Base-by-base conservation (phyloP, 73 alveolate genomes). In the Halteria grandinella region DNA sequence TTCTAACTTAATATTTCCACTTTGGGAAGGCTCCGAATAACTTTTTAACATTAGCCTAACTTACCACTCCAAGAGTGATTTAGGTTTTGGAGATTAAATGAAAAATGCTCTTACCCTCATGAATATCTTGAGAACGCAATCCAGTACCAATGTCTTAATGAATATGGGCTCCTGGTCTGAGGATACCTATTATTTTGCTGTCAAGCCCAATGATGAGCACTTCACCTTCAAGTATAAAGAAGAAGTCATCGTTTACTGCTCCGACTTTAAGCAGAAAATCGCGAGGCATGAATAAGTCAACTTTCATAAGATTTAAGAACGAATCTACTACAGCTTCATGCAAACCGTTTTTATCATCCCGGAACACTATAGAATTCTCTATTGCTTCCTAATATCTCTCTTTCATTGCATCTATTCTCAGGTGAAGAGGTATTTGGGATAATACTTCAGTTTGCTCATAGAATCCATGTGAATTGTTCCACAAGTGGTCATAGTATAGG, bases 171-270 rank as follows among this genome's bases (percentile, higher is more conserved):
- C 95, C 95, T 14, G 76, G 36, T 20, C 53, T 51, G 62, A 88
- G 34, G 12, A 64, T 33, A 17, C 83, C 76, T 14, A 88, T n/a
- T 17, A 63, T 25, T 5, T 63, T 86, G 12, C 75, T 58, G 0
- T 70, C 55, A 10, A 52, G 24, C 40, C 90, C 88, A 34, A 83
- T 31, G 58, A 88, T 45, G 20, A 45, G 52, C 3, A 75, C 92
- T 50, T 88, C 90, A 0, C 95, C 95, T 15, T 88, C 95, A 5
- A 88, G 49, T 17, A 88, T 17, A 14, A 83, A 5, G 47, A 71
- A 88, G 28, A 73, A 24, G 41, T 83, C 75, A 2, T 44, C 48
- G 0, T 80, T 73, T 29, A 52, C 54, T 15, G 87, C 50, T 27
- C 95, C 95, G 15, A 74, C 83, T 0, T 55, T 64, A 10, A 83